phyloP scores from a whole-genome alignment of 2,329 filamentous ascomycete species.

The Scopulariopsis brevicaulis region DNA sequence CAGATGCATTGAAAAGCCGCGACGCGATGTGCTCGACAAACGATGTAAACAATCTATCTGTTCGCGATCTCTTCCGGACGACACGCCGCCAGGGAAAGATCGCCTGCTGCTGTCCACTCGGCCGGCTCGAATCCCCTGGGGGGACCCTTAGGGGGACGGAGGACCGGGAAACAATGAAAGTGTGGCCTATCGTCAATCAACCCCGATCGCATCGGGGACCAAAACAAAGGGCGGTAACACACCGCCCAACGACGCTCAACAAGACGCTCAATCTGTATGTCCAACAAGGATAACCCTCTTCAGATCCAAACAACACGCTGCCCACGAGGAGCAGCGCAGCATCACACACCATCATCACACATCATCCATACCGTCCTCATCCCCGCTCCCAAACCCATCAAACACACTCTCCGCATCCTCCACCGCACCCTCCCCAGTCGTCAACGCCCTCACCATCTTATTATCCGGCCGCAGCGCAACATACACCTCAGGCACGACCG shows the following conservation, averaged over 20 bases:
- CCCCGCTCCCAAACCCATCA: constrained; percentile 8
- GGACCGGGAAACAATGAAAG: too few species aligned
- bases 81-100: too few species aligned
- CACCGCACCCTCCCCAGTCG: constrained; percentile 14
- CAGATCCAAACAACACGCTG: neutral
- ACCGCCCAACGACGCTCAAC: neutral
- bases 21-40: too few species aligned
- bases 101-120: too few species aligned
- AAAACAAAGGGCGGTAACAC: neutral
- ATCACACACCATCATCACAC: neutral
- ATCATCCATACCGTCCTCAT: constrained; percentile 11
- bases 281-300: neutral
- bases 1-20: too few species aligned
- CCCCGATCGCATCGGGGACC: neutral
- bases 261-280: neutral
- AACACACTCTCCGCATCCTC: constrained; percentile 11
- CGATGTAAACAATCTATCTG: too few species aligned
- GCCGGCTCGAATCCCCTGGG: too few species aligned
- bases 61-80: too few species aligned
- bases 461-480: constrained; percentile 23
- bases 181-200: too few species aligned
- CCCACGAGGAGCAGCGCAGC: neutral
- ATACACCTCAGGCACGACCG: constrained; percentile 24
- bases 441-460: constrained; percentile 12
- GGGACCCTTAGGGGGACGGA: too few species aligned